Percentiles rank a stretch among this genome's conserved stretches.
Conservation (phyloP, 768 basidiomycete species). For the Leccinum fibrillosum region DNA sequence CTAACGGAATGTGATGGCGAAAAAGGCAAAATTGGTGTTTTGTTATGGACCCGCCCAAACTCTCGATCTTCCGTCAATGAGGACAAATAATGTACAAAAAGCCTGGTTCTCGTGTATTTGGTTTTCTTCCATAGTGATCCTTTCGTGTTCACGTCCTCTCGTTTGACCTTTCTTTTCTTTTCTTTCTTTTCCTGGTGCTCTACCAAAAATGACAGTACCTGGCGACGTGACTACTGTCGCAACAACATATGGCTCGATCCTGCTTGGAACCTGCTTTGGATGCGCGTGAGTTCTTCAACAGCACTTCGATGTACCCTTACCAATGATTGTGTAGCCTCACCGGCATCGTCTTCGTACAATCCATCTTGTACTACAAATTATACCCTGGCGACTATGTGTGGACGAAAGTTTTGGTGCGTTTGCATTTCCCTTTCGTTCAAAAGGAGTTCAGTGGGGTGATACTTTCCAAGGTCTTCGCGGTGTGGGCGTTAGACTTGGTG, state of each 20-base stretch:
- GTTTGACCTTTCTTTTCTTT: constrained; percentile 14
- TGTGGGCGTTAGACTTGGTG: constrained; percentile 29
- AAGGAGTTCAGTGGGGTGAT: neutral
- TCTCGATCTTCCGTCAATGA: constrained; percentile 28
- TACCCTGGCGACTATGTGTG: constrained; percentile 26
- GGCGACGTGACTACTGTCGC: constrained; percentile 32
- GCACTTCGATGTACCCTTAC: neutral
- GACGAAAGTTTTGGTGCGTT: constrained; percentile 31
- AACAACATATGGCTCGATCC: constrained; percentile 30
- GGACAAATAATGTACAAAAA: constrained; percentile 35
- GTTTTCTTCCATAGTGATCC: constrained; percentile 19
- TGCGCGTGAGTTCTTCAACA: constrained; percentile 19
- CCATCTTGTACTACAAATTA: constrained; percentile 29
- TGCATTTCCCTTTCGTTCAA: neutral
- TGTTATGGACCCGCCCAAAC: constrained; percentile 9
- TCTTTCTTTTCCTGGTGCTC: neutral
- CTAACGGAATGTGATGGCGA: constrained; percentile 19
- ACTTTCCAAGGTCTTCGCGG: constrained; percentile 22
- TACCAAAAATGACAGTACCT: constrained; percentile 16
- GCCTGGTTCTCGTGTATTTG: neutral
- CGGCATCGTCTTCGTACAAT: constrained; percentile 32
- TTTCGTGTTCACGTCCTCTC: constrained; percentile 29
- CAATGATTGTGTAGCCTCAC: constrained; percentile 25
- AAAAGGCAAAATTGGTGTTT: constrained; percentile 9
- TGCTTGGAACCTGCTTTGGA: constrained; percentile 31